Conservation (phyloP, 2,329 filamentous ascomycete genomes). For the Diplodia corticola region DNA sequence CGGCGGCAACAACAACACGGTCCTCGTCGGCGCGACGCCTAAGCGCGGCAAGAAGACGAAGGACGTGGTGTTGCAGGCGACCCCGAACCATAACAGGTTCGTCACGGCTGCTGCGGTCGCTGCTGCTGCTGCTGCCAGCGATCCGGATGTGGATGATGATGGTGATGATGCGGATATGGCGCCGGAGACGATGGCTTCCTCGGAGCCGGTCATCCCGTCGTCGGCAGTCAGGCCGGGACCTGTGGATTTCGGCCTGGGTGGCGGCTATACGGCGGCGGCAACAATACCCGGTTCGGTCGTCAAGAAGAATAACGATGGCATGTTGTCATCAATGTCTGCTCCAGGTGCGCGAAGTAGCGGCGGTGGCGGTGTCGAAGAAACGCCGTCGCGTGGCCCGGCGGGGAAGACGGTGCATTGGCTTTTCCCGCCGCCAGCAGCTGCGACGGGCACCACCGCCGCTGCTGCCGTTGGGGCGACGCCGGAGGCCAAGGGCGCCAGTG, state of each 20-base stretch:
- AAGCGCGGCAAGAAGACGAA: slow-evolving; percentile 37
- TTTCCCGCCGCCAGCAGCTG: not conserved
- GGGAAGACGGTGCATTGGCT: slow-evolving; percentile 27
- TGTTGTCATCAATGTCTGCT: not conserved
- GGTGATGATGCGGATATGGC: slow-evolving; percentile 25
- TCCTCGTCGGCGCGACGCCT: slow-evolving; percentile 48
- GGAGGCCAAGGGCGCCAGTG: not conserved
- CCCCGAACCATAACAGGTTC: not conserved
- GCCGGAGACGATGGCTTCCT: slow-evolving; percentile 30
- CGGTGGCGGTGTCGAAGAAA: slow-evolving; percentile 41
- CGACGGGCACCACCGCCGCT: not conserved
- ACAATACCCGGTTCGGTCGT: slow-evolving; percentile 28
- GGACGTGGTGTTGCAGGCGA: slow-evolving; percentile 29
- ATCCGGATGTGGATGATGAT: slow-evolving; percentile 28
- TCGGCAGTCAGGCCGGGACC: slow-evolving; percentile 38
- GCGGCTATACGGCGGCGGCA: too few species aligned
- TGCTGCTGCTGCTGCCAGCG: slow-evolving; percentile 16
- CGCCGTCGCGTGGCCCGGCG: slow-evolving; percentile 44
- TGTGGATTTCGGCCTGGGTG: slow-evolving; percentile 29
- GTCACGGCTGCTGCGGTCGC: slow-evolving; percentile 23
- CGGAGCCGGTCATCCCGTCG: slow-evolving; percentile 42
- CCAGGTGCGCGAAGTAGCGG: not conserved
- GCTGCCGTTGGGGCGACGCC: not conserved
- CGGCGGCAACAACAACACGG: slow-evolving; percentile 30
- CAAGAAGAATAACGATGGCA: not conserved